A percentile compares a stretch with the other conserved stretches of the same genome.
Evolutionary conservation across 2,329 filamentous ascomycete genomes (phyloP).

Genomic region (Trichophyton benhamiae): DNA sequence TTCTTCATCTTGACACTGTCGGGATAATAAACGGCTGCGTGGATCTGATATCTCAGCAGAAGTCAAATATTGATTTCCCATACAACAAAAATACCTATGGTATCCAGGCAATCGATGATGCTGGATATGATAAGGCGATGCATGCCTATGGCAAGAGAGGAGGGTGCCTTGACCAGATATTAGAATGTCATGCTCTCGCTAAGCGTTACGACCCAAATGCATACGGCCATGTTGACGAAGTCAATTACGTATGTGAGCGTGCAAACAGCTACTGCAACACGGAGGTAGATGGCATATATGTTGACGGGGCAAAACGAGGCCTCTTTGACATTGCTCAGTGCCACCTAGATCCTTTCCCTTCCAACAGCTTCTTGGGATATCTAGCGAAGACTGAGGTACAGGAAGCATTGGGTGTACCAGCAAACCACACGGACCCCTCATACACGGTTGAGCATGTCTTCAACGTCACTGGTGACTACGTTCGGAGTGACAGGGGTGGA

Average conservation of each 20-base stretch:
- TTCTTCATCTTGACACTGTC: constrained; percentile 42
- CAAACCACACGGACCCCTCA: constrained; percentile 45
- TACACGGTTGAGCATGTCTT: constrained; percentile 36
- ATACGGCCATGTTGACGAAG: constrained; percentile 32
- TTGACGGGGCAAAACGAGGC: constrained; percentile 37
- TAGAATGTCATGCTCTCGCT: constrained; percentile 38
- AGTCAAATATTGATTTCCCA: constrained; percentile 40
- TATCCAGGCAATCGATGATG: constrained; percentile 26
- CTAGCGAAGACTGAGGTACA: constrained; percentile 48
- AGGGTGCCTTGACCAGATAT: constrained; percentile 46
- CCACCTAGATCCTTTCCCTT: constrained; percentile 41
- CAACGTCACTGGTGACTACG: constrained; percentile 47
- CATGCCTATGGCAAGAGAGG: constrained; percentile 35
- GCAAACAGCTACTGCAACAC: constrained; percentile 43
- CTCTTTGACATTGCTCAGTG: constrained; percentile 48
- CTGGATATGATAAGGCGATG: constrained; percentile 39
- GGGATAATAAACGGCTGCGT: constrained; percentile 49
- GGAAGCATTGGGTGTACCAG: constrained; percentile 42
- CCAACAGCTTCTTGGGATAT: constrained; percentile 42
- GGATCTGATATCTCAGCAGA: constrained; percentile 45
- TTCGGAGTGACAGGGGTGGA: constrained; percentile 40
- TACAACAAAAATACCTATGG: constrained; percentile 47
- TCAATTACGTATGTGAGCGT: constrained; percentile 34
- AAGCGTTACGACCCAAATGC: constrained; percentile 39
- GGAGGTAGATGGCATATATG: constrained; percentile 39